Evolutionary conservation across 164 flowering plant species (phyloP).

Genomic region (Amborella trichopoda): DNA sequence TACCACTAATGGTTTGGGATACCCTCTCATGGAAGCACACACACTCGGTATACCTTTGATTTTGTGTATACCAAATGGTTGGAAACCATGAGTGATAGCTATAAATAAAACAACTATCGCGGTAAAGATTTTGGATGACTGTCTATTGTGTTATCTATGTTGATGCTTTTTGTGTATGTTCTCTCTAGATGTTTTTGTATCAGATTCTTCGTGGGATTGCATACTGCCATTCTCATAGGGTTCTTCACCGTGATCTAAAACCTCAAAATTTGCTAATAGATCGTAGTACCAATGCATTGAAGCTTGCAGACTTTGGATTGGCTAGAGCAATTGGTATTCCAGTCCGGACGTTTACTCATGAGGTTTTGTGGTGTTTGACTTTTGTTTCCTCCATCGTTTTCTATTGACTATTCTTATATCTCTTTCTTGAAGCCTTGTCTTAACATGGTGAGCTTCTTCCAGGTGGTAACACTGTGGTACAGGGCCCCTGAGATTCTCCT

Average conservation of each 20-base stretch:
- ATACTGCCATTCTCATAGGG: constrained; percentile 90
- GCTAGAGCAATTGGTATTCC: constrained; percentile 98
- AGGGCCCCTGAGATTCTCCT: constrained; percentile 98
- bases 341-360: constrained; percentile 91
- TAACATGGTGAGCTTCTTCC: constrained; percentile 5
- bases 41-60: no score
- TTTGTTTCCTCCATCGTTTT: background rate
- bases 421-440: background rate
- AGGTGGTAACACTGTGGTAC: constrained; percentile 98
- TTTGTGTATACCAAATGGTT: no score
- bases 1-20: no score
- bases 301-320: constrained; percentile 95
- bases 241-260: constrained; percentile 87
- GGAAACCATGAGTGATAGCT: no score
- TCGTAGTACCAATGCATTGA: constrained; percentile 72
- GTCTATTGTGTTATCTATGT: no score
- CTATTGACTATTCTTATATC: background rate
- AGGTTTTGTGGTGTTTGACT: constrained; percentile 28
- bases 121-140: no score
- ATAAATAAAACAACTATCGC: no score
- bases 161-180: background rate
- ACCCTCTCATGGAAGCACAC: no score
- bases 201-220: constrained; percentile 96
- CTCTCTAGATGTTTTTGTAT: constrained; percentile 60
- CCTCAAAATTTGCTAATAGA: constrained; percentile 93